Evolutionary conservation across 1,139 yeast species (phyloP).

Genomic region (Nakaseomyces delphensis): DNA sequence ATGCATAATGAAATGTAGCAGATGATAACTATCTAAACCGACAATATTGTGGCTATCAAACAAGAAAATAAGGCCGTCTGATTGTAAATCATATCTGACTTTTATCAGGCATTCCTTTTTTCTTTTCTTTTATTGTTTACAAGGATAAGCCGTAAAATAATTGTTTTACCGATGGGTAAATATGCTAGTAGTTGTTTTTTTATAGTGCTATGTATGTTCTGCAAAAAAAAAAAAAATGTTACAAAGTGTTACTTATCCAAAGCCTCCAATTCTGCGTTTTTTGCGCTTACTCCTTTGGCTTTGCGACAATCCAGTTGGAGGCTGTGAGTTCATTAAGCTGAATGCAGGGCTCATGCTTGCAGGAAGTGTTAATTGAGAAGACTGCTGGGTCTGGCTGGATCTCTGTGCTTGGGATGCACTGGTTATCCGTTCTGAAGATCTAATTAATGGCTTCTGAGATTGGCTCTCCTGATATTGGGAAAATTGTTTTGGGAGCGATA

Average conservation of each 20-base stretch:
- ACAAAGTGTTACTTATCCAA: no score
- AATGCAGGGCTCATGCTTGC: slow-evolving; percentile 8
- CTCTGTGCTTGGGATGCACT: background rate
- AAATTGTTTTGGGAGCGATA: slow-evolving; percentile 1
- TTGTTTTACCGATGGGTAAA: no score
- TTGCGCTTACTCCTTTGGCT: slow-evolving; percentile 7
- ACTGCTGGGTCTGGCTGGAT: background rate
- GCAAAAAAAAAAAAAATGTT: no score
- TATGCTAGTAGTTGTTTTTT: background rate
- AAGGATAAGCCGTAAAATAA: no score
- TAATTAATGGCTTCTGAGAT: slow-evolving; percentile 8
- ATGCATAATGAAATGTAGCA: no score
- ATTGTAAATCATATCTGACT: no score
- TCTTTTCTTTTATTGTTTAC: background rate
- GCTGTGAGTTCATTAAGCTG: slow-evolving; percentile 5
- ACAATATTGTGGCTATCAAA: no score
- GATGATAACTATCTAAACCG: no score
- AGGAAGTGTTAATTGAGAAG: slow-evolving; percentile 6
- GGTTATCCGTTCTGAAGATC: slow-evolving; percentile 6
- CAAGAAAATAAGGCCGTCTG: no score
- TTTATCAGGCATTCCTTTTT: background rate
- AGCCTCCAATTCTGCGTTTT: slow-evolving; percentile 8
- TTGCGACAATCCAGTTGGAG: slow-evolving; percentile 5
- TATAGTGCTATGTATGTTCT: background rate
- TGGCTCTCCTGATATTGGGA: slow-evolving; percentile 6